Evolutionary conservation across 2,329 filamentous ascomycete genomes (phyloP).

Genomic region (Penicillium digitatum): DNA sequence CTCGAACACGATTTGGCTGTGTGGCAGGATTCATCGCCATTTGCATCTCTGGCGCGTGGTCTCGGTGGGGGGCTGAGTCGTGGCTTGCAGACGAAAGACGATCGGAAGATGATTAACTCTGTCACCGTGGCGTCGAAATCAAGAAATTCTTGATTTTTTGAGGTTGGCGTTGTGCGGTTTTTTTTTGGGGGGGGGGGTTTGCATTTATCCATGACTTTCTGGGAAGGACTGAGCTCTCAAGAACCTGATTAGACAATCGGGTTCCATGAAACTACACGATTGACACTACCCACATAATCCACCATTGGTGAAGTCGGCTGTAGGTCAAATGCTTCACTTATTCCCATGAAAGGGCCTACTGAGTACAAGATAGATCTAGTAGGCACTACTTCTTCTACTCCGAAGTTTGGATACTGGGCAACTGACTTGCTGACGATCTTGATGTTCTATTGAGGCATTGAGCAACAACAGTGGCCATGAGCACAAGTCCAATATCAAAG

Average conservation of each 20-base stretch:
- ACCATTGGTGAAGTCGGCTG: neutral
- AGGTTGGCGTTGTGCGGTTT: slow-evolving; percentile 1
- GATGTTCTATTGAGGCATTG: neutral
- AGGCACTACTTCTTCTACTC: too few relatives aligned
- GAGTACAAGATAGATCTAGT: too few relatives aligned
- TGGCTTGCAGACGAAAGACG: slow-evolving; percentile 35
- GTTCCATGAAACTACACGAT: neutral
- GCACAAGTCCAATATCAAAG: neutral
- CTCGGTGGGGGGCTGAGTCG: slow-evolving; percentile 43
- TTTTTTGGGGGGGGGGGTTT: neutral
- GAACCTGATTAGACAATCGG: neutral
- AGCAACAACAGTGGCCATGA: slow-evolving; percentile 1
- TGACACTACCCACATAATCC: neutral
- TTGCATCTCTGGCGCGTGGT: slow-evolving; percentile 41
- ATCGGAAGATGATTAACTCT: slow-evolving; percentile 28
- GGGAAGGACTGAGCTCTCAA: neutral
- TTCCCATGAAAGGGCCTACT: neutral
- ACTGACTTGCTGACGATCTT: neutral
- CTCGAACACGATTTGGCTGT: slow-evolving; percentile 34
- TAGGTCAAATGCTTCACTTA: neutral
- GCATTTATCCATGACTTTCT: slow-evolving; percentile 12
- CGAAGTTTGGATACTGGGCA: neutral
- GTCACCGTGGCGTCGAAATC: slow-evolving; percentile 10
- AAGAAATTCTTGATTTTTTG: slow-evolving; percentile 2
- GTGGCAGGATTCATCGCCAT: slow-evolving; percentile 36